A percentile compares a stretch with the other conserved stretches of the same genome.
Evolutionary conservation across 2,329 filamentous ascomycete genomes (phyloP).

Genomic region (Penicillium digitatum): DNA sequence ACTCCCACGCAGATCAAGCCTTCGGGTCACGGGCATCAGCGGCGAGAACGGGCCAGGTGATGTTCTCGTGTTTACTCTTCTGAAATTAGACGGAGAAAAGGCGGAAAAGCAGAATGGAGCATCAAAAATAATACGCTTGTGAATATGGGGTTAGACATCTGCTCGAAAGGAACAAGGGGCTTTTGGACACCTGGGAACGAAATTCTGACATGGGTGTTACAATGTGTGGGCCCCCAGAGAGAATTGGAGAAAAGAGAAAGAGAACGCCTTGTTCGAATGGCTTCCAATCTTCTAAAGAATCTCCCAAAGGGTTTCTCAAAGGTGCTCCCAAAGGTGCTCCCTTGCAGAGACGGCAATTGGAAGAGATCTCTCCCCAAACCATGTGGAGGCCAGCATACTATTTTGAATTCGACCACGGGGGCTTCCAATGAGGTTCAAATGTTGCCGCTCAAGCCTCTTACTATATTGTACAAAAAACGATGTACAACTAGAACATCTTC

Average conservation of each 20-base stretch:
- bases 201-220: too few relatives aligned
- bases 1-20: slow-evolving; percentile 11
- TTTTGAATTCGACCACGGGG: neutral
- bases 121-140: neutral
- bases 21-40: slow-evolving; percentile 9
- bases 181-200: neutral
- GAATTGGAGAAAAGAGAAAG: too few relatives aligned
- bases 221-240: too few relatives aligned
- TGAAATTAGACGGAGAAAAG: neutral
- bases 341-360: neutral
- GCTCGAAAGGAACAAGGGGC: neutral
- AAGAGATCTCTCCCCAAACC: neutral
- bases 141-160: neutral
- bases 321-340: too few relatives aligned
- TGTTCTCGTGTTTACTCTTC: slow-evolving; percentile 3
- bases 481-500: neutral
- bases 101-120: neutral
- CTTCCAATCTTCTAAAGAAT: neutral
- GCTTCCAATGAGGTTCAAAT: neutral
- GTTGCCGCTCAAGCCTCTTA: neutral
- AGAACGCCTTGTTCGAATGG: neutral
- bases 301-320: too few relatives aligned
- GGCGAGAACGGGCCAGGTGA: slow-evolving; percentile 13
- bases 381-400: neutral
- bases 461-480: neutral